A percentile compares a stretch with the other conserved stretches of the same genome.
phyloP scores from a whole-genome alignment of 352 stramenopile species.

The Ophiocytium majus region DNA sequence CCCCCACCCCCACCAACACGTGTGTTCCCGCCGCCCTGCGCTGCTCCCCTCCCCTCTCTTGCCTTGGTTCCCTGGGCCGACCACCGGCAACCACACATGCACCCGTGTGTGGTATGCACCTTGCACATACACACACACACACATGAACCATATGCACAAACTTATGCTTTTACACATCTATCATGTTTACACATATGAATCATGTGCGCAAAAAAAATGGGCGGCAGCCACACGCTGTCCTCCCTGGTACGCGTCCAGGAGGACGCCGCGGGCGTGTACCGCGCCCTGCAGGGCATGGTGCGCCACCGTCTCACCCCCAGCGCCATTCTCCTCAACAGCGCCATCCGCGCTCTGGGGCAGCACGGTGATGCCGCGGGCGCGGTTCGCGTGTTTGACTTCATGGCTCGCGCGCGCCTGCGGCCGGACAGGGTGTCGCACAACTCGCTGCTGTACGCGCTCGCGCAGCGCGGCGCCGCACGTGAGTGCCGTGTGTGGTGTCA shows the following conservation, averaged over 20 bases:
- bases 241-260: constrained; percentile 48
- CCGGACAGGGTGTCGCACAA: constrained; percentile 52
- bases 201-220: no score
- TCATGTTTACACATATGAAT: no score
- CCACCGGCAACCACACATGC: no score
- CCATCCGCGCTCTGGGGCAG: constrained; percentile 45
- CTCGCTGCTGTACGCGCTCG: constrained; percentile 50
- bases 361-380: constrained; percentile 46
- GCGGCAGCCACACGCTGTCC: constrained; percentile 42
- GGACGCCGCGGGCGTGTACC: constrained; percentile 37
- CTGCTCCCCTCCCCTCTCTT: no score
- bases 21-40: no score
- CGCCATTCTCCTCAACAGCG: constrained; percentile 49
- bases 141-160: no score
- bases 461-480: constrained; percentile 20
- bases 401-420: constrained; percentile 27
- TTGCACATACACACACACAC: no score
- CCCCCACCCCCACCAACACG: no score
- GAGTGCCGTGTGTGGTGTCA: no score
- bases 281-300: constrained; percentile 29
- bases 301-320: constrained; percentile 35
- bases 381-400: constrained; percentile 40
- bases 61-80: no score
- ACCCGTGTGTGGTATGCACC: no score
- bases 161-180: no score